These are phyloP conservation scores for Rubus idaeus DNA, from an alignment of 306 rosid species.

Conservation along the genomic window DNA sequence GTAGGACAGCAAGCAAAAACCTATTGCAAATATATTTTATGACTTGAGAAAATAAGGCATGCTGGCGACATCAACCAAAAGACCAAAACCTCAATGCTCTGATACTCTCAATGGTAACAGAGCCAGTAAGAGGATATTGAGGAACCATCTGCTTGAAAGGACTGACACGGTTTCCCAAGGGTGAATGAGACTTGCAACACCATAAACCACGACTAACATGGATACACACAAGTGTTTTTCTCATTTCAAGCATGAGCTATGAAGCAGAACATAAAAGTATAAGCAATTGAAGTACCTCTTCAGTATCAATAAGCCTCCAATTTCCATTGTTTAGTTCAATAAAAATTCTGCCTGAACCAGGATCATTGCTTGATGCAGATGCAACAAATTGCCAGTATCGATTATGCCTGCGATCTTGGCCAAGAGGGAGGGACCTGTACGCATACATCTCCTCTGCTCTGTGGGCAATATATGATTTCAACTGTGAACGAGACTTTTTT, in stretches of 20 bases:
- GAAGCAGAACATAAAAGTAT: not conserved
- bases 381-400: slow-evolving; percentile 97
- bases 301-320: slow-evolving; percentile 93
- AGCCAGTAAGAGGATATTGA: not conserved
- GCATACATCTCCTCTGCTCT: slow-evolving; percentile 94
- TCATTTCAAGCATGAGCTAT: not conserved
- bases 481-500: slow-evolving; percentile 90
- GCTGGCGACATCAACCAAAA: not conserved
- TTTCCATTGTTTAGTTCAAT: slow-evolving; percentile 76
- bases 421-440: slow-evolving; percentile 97
- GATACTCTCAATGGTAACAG: not conserved
- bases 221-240: not conserved
- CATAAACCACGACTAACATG: not conserved
- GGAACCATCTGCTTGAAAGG: not conserved
- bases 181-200: too few species aligned
- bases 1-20: slow-evolving; percentile 7
- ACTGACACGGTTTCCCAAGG: not conserved
- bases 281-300: slow-evolving; percentile 56
- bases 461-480: slow-evolving; percentile 87
- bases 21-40: not conserved
- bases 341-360: slow-evolving; percentile 97
- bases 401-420: slow-evolving; percentile 96
- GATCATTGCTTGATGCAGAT: slow-evolving; percentile 90
- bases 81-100: not conserved
- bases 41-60: not conserved